Evolutionary conservation across 345 rosid species (phyloP).

Genomic region (Brassica nigra): DNA sequence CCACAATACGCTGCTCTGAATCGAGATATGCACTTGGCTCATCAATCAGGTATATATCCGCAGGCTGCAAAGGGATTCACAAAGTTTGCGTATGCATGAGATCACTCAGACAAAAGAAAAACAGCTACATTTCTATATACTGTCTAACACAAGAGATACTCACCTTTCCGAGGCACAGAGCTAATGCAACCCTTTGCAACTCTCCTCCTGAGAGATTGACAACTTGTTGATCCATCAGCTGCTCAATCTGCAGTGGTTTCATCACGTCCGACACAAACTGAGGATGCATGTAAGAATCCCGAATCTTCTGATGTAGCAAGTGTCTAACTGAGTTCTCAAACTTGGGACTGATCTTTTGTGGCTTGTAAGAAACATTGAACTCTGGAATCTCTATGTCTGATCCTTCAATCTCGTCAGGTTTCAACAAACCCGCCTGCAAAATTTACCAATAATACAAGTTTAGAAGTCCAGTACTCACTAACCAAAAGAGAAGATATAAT

Average conservation of each 20-base stretch:
- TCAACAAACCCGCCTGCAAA: constrained; percentile 84
- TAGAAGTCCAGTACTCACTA: constrained; percentile 2
- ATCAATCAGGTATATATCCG: constrained; percentile 95
- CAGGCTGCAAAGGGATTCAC: constrained; percentile 66
- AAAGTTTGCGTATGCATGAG: constrained; percentile 23
- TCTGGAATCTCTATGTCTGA: constrained; percentile 88
- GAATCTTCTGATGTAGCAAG: constrained; percentile 82
- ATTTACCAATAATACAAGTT: constrained; percentile 23
- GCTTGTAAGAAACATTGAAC: constrained; percentile 96
- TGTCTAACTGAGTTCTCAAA: constrained; percentile 77
- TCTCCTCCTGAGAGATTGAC: constrained; percentile 98
- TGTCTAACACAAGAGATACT: constrained; percentile 11
- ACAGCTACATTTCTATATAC: background rate
- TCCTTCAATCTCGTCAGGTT: constrained; percentile 77
- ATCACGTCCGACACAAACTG: constrained; percentile 97
- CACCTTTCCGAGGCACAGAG: constrained; percentile 97
- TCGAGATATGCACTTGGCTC: constrained; percentile 99
- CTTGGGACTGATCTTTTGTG: constrained; percentile 94
- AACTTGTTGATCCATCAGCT: constrained; percentile 95
- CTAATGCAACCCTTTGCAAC: constrained; percentile 94
- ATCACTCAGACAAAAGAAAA: background rate
- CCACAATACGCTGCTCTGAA: constrained; percentile 98
- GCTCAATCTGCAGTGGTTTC: constrained; percentile 98
- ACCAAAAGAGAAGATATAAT: background rate
- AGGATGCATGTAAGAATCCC: constrained; percentile 92